Evolutionary conservation across 2,329 filamentous ascomycete species (phyloP), one percentile per base, ranked within the genome.

Genomic region (Colletotrichum tropicicola): DNA sequence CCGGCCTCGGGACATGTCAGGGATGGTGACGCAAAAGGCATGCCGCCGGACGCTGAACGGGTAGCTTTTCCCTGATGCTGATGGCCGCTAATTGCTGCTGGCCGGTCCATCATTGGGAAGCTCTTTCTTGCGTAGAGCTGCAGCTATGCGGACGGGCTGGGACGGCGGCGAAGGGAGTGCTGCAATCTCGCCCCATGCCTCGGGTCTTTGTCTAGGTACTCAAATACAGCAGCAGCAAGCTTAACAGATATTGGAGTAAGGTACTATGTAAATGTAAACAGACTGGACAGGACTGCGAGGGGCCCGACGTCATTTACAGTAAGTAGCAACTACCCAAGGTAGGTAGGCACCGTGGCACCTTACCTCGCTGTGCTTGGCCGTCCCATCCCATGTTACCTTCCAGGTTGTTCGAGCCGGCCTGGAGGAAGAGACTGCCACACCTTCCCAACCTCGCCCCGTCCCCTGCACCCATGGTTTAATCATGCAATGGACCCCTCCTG

Each of bases 21-120:
- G 61, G 61, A 65, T 65, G 61, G 51, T 65, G 61, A 65, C 57
- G 61, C 61, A 54, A 47, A 41, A 61, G 12, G 57, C 49, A 55
- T 65, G 57, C 49, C 57, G 57, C 44, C 49, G 19, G 48, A 28
- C 19, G 23, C 45, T 59, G 55, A 25, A 49, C 27, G 43, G 35
- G 15, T 49, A 54, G 41, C 43, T 19, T 25, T 49, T 56, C 23
- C 43, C 55, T 39, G 19, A 25, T 35, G 48, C 60, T 60, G 55
- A 59, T 64, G 37, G 48, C 39, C 60, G 60, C 56, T 54, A 25
- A n/a, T 30, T 37, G 55, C 35, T 25, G 45, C n/a, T 27, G 32
- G 21, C 19, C 30, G 48, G 47, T 39, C 52, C 12, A 53, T 53
- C 17, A 48, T n/a, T 35, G 52, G 27, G n/a, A 13, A 35, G 32